Evolutionary conservation across 768 basidiomycete species (phyloP), one percentile per base, ranked within the genome.

Genomic region (Naganishia friedmannii): DNA sequence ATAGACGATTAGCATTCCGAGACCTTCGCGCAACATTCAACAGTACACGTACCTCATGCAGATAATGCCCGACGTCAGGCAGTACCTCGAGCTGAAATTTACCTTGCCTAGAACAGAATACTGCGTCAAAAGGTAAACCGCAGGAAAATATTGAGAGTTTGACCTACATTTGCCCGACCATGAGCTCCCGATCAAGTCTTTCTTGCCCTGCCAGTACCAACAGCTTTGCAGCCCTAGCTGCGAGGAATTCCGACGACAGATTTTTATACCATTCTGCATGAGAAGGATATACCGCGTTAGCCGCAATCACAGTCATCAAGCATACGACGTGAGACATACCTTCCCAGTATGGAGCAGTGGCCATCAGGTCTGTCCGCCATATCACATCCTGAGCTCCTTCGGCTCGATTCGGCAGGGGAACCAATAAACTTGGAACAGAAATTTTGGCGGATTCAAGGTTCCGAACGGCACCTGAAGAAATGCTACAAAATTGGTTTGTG

Each of bases 41-140:
- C 8, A 32, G n/a, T 1, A 1, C 15, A 78, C 86, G 54, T 67
- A 92, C 93, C 85, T 97, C 95, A 55, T 98, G 95, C 28, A 99
- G 78, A 83, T 96, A 90, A 77, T 99, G 96, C 0, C 96, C 95
- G 0, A 92, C 91, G 39, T 88, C 87, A 10, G 87, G 86, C 70
- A 95, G 85, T 45, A 99, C 92, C 28, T 86, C 88, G 79, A 97
- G 85, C 82, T 97, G 95, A 81, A 97, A 99, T 79, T 96, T 97
- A 37, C 87, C 86, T 79, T 78, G 80, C 80, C 80, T 81, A 58
- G 15, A 31, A 53, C 8, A 37, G 17, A n/a, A 31, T 10, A 60
- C 21, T 1, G 26, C 32, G 45, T 23, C 32, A 55, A 23, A 4
- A 70, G 48, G 7, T 31, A 31, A 34, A 28, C 31, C 15, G 2